Evolutionary conservation across 2,329 filamentous ascomycete genomes (phyloP), one percentile per base, ranked within the genome.

Genomic region (Cordyceps pruinosa): DNA sequence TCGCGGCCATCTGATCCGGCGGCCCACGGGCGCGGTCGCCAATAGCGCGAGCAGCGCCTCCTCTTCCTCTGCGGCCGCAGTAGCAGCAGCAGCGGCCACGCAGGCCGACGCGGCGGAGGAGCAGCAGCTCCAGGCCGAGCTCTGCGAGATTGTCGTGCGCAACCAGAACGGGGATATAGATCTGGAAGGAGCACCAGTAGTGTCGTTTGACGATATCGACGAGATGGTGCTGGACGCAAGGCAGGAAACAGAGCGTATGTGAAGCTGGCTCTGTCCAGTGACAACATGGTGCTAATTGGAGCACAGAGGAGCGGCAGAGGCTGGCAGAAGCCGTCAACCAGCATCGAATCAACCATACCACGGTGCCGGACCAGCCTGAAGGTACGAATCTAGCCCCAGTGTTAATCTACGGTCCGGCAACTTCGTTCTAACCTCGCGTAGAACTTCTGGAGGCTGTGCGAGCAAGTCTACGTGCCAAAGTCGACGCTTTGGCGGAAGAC

Each of bases 401-500:
- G 19, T 23, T 19, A 12, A n/a, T n/a, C n/a, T n/a, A n/a, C n/a
- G n/a, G n/a, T n/a, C n/a, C n/a, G n/a, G n/a, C n/a, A 19, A 15
- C 19, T 55, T 39, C 52, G 19, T 10, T 44, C 60, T 65, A 54
- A 63, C 48, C 56, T 23, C 23, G 64, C 49, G 23, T 59, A 85
- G 88, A 91, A 70, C 77, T 92, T 4, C 75, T 90, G 26, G 84
- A 87, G 61, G 80, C 84, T 23, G 81, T 91, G 48, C 82, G 83
- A 61, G 81, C 84, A 34, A 91, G 86, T 68, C 74, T 95, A 56
- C 78, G 83, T 63, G 83, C 83, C 58, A 90, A 90, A 68, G 87
- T 91, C 2, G 81, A 83, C 17, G 84, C 86, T 15, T 73, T 96
- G 50, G 81, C 88, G 23, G 88, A 94, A 51, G 91, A 96, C 66